phyloP scores from a whole-genome alignment of 1,284 basidiomycete genomes.

The Leccinum ponderosum region DNA sequence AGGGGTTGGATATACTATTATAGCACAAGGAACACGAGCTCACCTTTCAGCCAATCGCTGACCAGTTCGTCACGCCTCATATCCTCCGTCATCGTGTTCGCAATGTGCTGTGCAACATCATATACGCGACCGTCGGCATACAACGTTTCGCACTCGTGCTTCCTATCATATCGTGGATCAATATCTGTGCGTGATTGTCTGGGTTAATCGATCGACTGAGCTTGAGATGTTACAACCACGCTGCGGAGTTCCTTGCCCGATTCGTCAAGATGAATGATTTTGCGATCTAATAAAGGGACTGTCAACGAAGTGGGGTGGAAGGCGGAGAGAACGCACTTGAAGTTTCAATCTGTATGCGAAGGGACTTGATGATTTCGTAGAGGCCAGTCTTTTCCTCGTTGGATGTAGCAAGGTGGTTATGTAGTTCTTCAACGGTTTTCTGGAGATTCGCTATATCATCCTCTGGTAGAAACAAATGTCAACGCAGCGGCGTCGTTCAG shows the following conservation, averaged over 20 bases:
- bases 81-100: no score
- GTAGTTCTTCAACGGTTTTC: neutral
- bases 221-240: neutral
- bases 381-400: neutral
- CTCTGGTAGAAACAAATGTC: neutral
- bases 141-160: no score
- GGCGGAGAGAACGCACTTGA: neutral
- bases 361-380: no score
- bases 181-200: neutral
- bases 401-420: neutral
- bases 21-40: no score
- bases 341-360: neutral
- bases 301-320: neutral
- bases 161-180: neutral
- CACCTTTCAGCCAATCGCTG: no score
- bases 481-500: neutral
- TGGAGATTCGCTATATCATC: neutral
- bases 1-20: no score
- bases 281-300: neutral
- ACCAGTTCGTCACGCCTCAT: no score
- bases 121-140: no score
- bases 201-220: neutral
- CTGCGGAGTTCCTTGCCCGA: neutral
- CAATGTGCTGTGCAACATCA: no score
- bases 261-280: neutral